Conservation (phyloP, 805 yeast genomes). For the Yarrowia divulgata region DNA sequence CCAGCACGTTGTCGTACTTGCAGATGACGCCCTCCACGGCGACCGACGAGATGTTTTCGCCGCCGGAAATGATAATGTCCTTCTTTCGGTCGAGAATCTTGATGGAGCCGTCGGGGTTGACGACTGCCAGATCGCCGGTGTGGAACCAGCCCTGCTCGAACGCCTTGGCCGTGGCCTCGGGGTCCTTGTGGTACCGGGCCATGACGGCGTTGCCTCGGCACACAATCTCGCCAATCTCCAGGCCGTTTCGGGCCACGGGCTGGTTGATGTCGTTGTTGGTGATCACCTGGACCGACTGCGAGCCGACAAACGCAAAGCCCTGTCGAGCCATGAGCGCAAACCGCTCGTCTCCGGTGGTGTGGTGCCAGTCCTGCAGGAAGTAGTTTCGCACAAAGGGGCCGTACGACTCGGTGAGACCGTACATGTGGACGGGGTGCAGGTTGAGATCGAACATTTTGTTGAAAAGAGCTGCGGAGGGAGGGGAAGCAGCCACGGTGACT, state of each 20-base stretch:
- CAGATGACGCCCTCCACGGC: slow-evolving; percentile 48
- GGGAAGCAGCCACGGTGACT: slow-evolving; percentile 52
- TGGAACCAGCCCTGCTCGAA: slow-evolving; percentile 51
- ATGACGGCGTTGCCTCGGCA: slow-evolving; percentile 50
- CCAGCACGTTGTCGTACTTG: slow-evolving; percentile 47
- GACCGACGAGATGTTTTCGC: slow-evolving; percentile 52
- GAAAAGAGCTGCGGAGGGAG: slow-evolving; percentile 51
- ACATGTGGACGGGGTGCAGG: slow-evolving; percentile 50
- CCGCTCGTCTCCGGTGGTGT: slow-evolving; percentile 45
- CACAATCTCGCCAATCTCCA: slow-evolving; percentile 50
- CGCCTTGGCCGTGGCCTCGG: slow-evolving; percentile 49
- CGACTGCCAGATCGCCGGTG: slow-evolving; percentile 51
- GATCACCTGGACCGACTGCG: slow-evolving; percentile 47
- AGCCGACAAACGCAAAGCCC: slow-evolving; percentile 49
- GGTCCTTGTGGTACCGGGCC: slow-evolving; percentile 49
- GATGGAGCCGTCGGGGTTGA: slow-evolving; percentile 50
- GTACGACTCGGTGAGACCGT: slow-evolving; percentile 52
- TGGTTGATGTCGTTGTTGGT: slow-evolving; percentile 32
- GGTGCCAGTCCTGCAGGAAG: slow-evolving; percentile 48
- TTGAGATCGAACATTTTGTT: slow-evolving; percentile 49
- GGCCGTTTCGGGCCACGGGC: slow-evolving; percentile 48
- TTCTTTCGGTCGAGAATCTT: slow-evolving; percentile 51
- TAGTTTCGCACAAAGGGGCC: slow-evolving; percentile 51
- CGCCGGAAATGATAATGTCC: slow-evolving; percentile 52
- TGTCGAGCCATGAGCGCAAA: slow-evolving; percentile 49